Evolutionary conservation across 2,329 filamentous ascomycete genomes (phyloP).

Genomic region (Podosphaera fusca): DNA sequence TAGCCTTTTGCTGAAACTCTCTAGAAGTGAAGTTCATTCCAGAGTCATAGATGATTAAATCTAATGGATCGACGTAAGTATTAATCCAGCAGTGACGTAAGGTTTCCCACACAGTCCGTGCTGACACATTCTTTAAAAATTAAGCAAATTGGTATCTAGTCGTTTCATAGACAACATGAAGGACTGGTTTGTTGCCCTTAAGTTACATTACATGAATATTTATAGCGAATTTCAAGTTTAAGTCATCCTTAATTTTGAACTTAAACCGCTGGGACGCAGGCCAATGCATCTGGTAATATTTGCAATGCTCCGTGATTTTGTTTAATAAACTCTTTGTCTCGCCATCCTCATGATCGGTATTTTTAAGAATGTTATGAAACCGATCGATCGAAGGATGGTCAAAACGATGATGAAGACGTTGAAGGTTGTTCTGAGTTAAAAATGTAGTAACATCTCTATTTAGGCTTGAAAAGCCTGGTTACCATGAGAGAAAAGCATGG

Average conservation of each 20-base stretch:
- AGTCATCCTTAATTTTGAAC: neutral
- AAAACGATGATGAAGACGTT: neutral
- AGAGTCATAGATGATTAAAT: neutral
- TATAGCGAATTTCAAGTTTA: slow-evolving; percentile 2
- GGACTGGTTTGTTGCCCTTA: neutral
- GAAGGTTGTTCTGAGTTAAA: neutral
- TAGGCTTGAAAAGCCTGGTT: neutral
- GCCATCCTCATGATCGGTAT: neutral
- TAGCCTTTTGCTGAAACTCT: neutral
- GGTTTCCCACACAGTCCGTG: neutral
- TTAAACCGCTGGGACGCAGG: neutral
- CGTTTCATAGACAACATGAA: slow-evolving; percentile 2
- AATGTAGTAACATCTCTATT: neutral
- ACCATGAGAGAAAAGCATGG: neutral
- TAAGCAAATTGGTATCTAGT: slow-evolving; percentile 1
- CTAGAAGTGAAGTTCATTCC: slow-evolving; percentile 2
- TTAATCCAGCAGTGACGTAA: slow-evolving; percentile 3
- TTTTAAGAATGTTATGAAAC: neutral
- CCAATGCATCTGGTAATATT: neutral
- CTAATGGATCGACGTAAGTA: slow-evolving; percentile 2
- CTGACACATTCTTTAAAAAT: slow-evolving; percentile 1
- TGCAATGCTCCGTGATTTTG: neutral
- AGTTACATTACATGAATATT: slow-evolving; percentile 3
- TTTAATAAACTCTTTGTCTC: neutral
- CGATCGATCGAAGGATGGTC: neutral